Evolutionary conservation across 805 yeast genomes (phyloP).

Genomic region (Saccharomycopsis oosterbeekiorum): DNA sequence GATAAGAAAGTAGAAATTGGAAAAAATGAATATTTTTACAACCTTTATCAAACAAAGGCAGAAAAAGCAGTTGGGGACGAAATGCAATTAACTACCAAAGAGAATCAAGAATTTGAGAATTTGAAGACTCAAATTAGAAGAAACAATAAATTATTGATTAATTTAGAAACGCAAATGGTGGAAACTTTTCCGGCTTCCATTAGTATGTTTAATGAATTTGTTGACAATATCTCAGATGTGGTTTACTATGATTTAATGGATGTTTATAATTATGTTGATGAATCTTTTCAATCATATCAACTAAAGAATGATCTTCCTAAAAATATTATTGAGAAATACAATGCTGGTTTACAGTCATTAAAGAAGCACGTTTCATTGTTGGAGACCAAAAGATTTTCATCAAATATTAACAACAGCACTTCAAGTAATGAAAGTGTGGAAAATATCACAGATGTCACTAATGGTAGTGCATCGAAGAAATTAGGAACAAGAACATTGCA

Average conservation of each 20-base stretch:
- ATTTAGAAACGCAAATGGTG: slow-evolving; percentile 25
- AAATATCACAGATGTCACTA: background rate
- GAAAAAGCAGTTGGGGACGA: slow-evolving; percentile 25
- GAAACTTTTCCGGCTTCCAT: slow-evolving; percentile 30
- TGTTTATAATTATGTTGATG: slow-evolving; percentile 4
- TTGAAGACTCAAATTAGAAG: slow-evolving; percentile 24
- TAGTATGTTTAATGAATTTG: slow-evolving; percentile 31
- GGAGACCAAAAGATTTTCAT: background rate
- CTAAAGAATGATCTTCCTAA: background rate
- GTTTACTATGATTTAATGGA: slow-evolving; percentile 26
- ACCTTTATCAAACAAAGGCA: slow-evolving; percentile 22
- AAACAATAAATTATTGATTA: slow-evolving; percentile 13
- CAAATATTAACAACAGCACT: background rate
- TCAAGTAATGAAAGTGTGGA: background rate
- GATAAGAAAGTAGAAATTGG: slow-evolving; percentile 25
- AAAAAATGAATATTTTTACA: slow-evolving; percentile 19
- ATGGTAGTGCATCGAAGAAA: background rate
- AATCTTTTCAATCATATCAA: background rate
- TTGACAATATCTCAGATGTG: slow-evolving; percentile 28
- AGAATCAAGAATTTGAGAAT: slow-evolving; percentile 23
- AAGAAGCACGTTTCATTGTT: background rate
- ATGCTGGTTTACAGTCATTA: background rate
- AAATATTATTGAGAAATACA: background rate
- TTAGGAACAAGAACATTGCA: slow-evolving; percentile 15
- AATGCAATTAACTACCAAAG: slow-evolving; percentile 24